Conservation (phyloP, 495 filamentous ascomycete genomes). For the Friedmanniomyces endolithicus region DNA sequence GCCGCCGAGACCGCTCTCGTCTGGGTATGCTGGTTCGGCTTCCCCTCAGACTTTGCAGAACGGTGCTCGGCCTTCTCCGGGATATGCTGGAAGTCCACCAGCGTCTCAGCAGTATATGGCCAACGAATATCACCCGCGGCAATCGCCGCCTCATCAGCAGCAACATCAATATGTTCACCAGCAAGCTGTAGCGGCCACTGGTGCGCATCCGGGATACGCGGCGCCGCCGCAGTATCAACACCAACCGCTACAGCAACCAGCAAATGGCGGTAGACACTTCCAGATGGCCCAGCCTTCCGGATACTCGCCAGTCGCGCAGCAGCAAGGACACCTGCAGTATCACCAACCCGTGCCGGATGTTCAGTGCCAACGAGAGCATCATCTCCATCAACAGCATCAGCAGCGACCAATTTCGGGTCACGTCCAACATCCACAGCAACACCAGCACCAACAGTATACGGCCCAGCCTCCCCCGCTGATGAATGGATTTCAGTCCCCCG, state of each 20-base stretch:
- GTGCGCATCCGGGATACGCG: conserved; percentile 8
- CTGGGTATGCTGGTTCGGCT: conserved; percentile 12
- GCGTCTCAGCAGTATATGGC: not conserved
- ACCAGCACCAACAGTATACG: not conserved
- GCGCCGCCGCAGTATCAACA: not conserved
- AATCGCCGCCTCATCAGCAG: conserved; percentile 10
- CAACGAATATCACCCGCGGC: conserved; percentile 5
- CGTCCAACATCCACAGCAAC: not conserved
- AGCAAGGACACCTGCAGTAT: too few species aligned
- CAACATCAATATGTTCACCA: conserved; percentile 16
- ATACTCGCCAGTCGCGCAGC: not conserved
- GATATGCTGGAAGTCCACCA: conserved; percentile 7
- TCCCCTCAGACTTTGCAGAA: not conserved
- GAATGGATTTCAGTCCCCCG: conserved; percentile 4
- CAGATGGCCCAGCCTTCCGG: not conserved
- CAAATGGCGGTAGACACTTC: not conserved
- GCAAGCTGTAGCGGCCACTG: conserved; percentile 7
- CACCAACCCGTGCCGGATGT: too few species aligned
- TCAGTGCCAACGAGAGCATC: not conserved
- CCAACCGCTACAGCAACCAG: not conserved
- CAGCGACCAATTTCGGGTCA: not conserved
- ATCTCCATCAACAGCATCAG: not conserved
- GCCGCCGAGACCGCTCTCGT: conserved; percentile 4
- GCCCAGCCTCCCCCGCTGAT: conserved; percentile 2
- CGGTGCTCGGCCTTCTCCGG: not conserved